Conservation (phyloP, 352 stramenopile species). For the Globisporangium splendens region DNA sequence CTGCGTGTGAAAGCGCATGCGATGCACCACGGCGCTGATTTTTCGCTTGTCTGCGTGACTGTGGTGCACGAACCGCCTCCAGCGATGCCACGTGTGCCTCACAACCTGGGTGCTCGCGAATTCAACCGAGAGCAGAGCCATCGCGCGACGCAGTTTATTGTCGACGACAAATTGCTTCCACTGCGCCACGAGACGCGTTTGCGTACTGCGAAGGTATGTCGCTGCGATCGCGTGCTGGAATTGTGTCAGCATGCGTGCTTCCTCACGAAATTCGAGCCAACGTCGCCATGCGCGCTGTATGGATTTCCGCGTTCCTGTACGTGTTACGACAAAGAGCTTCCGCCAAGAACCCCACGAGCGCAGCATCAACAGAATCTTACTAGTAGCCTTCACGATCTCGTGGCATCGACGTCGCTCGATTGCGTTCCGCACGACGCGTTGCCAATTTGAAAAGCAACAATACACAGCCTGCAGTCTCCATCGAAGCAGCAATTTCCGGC, state of each 20-base stretch:
- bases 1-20: conserved; percentile 23
- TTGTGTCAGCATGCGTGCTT: conserved; percentile 10
- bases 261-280: conserved; percentile 18
- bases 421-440: not conserved
- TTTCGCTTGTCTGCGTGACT: conserved; percentile 12
- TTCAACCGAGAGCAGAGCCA: conserved; percentile 21
- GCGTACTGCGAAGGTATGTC: conserved; percentile 13
- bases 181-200: conserved; percentile 14
- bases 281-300: conserved; percentile 20
- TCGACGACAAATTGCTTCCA: conserved; percentile 30
- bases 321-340: conserved; percentile 29
- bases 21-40: conserved; percentile 23
- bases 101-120: conserved; percentile 19
- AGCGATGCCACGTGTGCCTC: conserved; percentile 20
- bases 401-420: not conserved
- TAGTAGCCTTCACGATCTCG: conserved; percentile 3
- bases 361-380: conserved; percentile 7
- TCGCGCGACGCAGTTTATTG: conserved; percentile 27
- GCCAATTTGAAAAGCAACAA: conserved; percentile 33
- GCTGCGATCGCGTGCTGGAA: conserved; percentile 25
- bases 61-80: conserved; percentile 15
- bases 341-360: conserved; percentile 33
- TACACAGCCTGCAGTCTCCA: conserved; percentile 39
- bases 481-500: conserved; percentile 20
- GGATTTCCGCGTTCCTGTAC: conserved; percentile 14